Evolutionary conservation across 768 basidiomycete genomes (phyloP).

Genomic region (Phaeolepiota aurea): DNA sequence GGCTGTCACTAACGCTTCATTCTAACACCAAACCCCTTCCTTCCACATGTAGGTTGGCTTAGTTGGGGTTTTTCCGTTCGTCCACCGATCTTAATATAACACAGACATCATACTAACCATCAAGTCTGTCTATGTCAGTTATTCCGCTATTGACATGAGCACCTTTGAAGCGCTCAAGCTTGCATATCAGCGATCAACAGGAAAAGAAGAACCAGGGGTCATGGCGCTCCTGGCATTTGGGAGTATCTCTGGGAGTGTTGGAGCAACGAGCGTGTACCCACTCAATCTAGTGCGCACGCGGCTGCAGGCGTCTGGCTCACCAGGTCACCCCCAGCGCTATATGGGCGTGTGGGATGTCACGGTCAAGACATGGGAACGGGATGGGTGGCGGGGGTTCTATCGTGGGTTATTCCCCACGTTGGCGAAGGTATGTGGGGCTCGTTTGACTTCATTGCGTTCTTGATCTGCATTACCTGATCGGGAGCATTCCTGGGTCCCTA

Average conservation of each 20-base stretch:
- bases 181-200: slow-evolving; percentile 80
- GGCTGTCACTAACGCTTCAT: too few species aligned
- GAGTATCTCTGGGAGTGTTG: slow-evolving; percentile 87
- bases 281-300: slow-evolving; percentile 89
- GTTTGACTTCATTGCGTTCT: background rate
- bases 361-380: slow-evolving; percentile 67
- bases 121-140: too few species aligned
- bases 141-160: slow-evolving; percentile 95
- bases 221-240: slow-evolving; percentile 86
- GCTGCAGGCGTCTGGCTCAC: slow-evolving; percentile 91
- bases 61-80: slow-evolving; percentile 92
- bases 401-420: slow-evolving; percentile 86
- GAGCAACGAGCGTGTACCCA: slow-evolving; percentile 90
- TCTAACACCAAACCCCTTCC: slow-evolving; percentile 4
- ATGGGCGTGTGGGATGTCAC: slow-evolving; percentile 83
- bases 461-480: slow-evolving; percentile 3
- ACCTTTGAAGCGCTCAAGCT: slow-evolving; percentile 95
- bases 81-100: slow-evolving; percentile 2
- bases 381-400: slow-evolving; percentile 94
- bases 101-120: slow-evolving; percentile 5
- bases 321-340: slow-evolving; percentile 90
- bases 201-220: slow-evolving; percentile 83
- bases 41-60: slow-evolving; percentile 70
- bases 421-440: slow-evolving; percentile 57
- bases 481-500: slow-evolving; percentile 2